These are phyloP conservation scores for Xylariaceae sp. DNA, from an alignment of 2,329 filamentous ascomycete genomes.

Conservation along the genomic window DNA sequence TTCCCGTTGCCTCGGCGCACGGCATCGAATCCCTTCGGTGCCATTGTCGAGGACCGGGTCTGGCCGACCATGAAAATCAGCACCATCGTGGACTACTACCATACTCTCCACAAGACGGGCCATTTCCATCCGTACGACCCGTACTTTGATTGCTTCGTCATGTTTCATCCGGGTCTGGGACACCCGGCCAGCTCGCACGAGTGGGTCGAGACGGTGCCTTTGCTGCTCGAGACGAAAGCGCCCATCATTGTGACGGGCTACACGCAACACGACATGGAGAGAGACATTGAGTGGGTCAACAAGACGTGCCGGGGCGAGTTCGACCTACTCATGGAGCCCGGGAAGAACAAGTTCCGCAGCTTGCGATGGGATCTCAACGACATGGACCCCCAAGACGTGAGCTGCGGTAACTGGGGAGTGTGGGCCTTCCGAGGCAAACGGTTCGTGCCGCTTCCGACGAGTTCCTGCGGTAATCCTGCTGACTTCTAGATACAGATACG, in stretches of 20 bases:
- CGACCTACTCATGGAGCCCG: slow-evolving; percentile 85
- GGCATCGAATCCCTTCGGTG: slow-evolving; percentile 83
- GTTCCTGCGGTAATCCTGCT: slow-evolving; percentile 25
- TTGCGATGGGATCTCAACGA: slow-evolving; percentile 97
- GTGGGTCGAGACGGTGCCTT: slow-evolving; percentile 87
- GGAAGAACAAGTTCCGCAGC: slow-evolving; percentile 92
- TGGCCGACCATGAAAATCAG: slow-evolving; percentile 91
- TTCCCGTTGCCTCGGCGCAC: slow-evolving; percentile 88
- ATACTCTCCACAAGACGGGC: slow-evolving; percentile 87
- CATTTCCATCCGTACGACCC: slow-evolving; percentile 94
- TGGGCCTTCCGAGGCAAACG: slow-evolving; percentile 98
- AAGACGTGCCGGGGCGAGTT: slow-evolving; percentile 86
- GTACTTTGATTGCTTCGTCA: slow-evolving; percentile 95
- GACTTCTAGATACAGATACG: slow-evolving; percentile 49
- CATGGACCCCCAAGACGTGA: slow-evolving; percentile 88
- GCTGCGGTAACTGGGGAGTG: slow-evolving; percentile 93
- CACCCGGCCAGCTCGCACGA: slow-evolving; percentile 92
- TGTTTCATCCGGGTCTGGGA: slow-evolving; percentile 95
- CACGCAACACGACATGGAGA: slow-evolving; percentile 90
- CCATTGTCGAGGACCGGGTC: slow-evolving; percentile 88
- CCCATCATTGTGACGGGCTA: slow-evolving; percentile 95
- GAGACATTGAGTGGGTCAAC: slow-evolving; percentile 86
- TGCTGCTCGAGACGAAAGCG: slow-evolving; percentile 90
- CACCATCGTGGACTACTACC: slow-evolving; percentile 97
- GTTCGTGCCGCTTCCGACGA: slow-evolving; percentile 47